A percentile compares a stretch with the other conserved stretches of the same genome.
Conservation (phyloP, 768 basidiomycete species). For the Holtermannia corniformis region DNA sequence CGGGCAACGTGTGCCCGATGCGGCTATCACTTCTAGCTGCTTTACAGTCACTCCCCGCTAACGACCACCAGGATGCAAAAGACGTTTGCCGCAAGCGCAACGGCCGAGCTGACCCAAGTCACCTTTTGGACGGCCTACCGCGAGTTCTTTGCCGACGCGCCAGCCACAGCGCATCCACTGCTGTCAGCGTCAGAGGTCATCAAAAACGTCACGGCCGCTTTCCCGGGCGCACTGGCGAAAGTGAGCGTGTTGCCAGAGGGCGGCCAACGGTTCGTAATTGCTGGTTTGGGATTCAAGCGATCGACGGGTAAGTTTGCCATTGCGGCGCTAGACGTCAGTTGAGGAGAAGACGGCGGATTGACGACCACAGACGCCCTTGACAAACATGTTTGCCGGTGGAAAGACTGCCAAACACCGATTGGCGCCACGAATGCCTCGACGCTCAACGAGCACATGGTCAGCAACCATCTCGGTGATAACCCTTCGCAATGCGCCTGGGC, state of each 20-base stretch:
- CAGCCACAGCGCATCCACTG: constrained; percentile 39
- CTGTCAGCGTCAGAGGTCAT: constrained; percentile 87
- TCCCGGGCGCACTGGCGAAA: constrained; percentile 78
- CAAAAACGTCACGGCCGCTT: constrained; percentile 77
- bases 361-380: constrained; percentile 50
- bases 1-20: too few species aligned
- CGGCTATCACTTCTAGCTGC: neutral
- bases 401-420: constrained; percentile 39
- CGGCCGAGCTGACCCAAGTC: constrained; percentile 81
- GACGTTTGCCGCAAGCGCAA: constrained; percentile 69
- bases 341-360: constrained; percentile 45
- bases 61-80: constrained; percentile 63
- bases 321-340: too few species aligned
- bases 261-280: constrained; percentile 63
- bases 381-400: constrained; percentile 70
- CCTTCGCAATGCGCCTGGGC: constrained; percentile 63
- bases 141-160: constrained; percentile 60
- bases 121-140: constrained; percentile 93
- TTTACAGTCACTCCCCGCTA: neutral
- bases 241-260: constrained; percentile 53
- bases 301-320: constrained; percentile 29
- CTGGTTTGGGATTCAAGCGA: constrained; percentile 56
- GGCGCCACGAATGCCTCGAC: constrained; percentile 7
- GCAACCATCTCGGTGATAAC: constrained; percentile 51
- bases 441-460: constrained; percentile 43